phyloP scores from a whole-genome alignment of 2,329 filamentous ascomycete species.

The Penicillium sp. region DNA sequence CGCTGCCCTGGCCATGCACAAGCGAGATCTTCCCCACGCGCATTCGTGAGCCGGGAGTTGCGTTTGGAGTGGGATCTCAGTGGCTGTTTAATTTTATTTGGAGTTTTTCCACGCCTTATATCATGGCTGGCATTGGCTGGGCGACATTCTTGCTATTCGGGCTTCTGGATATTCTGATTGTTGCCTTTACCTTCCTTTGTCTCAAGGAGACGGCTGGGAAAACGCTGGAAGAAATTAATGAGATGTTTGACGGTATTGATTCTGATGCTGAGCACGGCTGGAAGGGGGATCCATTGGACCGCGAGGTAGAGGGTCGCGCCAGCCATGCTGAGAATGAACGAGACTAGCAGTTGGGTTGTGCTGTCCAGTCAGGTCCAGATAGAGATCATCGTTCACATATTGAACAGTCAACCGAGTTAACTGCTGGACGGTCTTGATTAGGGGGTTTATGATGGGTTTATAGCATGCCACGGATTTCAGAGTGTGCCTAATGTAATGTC shows the following conservation, averaged over 20 bases:
- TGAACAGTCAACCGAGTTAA: constrained; percentile 9
- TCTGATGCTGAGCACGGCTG: constrained; percentile 17
- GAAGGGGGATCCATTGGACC: constrained; percentile 4
- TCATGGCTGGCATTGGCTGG: constrained; percentile 52
- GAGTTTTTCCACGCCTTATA: constrained; percentile 45
- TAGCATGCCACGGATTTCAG: not conserved
- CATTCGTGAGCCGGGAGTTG: constrained; percentile 44
- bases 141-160: constrained; percentile 49
- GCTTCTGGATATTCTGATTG: constrained; percentile 48
- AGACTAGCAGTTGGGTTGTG: not conserved
- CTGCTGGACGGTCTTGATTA: constrained; percentile 14
- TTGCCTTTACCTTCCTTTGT: constrained; percentile 56
- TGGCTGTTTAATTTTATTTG: constrained; percentile 47
- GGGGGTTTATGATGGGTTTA: not conserved
- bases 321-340: not conserved
- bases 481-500: not conserved
- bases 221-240: constrained; percentile 59
- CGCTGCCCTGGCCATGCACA: constrained; percentile 43
- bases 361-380: constrained; percentile 3
- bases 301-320: not conserved
- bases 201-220: constrained; percentile 59
- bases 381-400: constrained; percentile 15
- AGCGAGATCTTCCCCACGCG: constrained; percentile 43
- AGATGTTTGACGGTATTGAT: constrained; percentile 52
- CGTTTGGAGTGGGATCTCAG: constrained; percentile 42